Percentiles rank a stretch among this genome's conserved stretches.
phyloP scores from a whole-genome alignment of 768 basidiomycete species.

The Sutorius australiensis region DNA sequence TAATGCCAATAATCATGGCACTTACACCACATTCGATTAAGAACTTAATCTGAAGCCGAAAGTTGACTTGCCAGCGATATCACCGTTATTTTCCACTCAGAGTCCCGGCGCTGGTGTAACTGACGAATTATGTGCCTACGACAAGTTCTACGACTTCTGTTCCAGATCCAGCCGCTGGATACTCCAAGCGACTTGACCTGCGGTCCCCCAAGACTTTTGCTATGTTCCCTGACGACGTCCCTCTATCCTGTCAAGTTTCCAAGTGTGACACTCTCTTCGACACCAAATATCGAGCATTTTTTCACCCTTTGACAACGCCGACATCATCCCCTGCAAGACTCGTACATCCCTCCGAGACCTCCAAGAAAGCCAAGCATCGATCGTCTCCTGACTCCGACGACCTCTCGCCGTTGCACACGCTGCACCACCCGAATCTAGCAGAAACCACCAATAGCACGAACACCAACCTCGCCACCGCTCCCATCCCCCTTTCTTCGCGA shows the following conservation, averaged over 20 bases:
- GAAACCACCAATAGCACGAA: background rate
- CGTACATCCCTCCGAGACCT: background rate
- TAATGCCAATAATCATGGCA: too few relatives aligned
- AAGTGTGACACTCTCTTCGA: background rate
- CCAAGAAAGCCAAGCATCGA: background rate
- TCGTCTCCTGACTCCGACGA: background rate
- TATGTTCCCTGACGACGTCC: background rate
- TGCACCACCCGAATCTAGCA: background rate
- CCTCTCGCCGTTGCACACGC: background rate
- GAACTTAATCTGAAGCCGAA: too few relatives aligned
- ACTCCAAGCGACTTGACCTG: background rate
- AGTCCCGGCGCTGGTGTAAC: too few relatives aligned
- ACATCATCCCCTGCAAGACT: slow-evolving; percentile 2
- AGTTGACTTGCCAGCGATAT: too few relatives aligned
- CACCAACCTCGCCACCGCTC: background rate
- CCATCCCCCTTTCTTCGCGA: background rate
- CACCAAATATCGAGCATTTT: background rate
- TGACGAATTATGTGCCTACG: too few relatives aligned
- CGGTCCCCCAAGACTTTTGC: background rate
- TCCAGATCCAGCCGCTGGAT: background rate
- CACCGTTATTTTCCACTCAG: too few relatives aligned
- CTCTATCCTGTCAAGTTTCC: background rate
- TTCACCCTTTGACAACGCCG: background rate
- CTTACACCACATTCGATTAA: too few relatives aligned
- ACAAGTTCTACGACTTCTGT: too few relatives aligned